Base-by-base conservation (phyloP, 2,329 filamentous ascomycete species). In the Karstenula rhodostoma region DNA sequence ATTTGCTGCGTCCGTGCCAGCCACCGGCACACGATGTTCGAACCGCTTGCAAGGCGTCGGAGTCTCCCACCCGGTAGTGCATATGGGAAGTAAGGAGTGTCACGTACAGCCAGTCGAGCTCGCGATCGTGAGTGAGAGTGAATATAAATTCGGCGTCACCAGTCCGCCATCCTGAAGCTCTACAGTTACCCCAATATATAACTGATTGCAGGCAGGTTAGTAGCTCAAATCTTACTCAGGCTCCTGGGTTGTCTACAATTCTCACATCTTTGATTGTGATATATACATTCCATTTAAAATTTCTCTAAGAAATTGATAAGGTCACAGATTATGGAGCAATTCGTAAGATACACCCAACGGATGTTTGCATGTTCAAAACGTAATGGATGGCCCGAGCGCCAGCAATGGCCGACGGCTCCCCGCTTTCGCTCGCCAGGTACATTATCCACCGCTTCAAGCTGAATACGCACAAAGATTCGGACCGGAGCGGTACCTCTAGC, bases 21-120 rank as follows among this genome's bases (percentile, higher is more conserved):
- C 82, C 0, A 84, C 84, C 0, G 88, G 88, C 9, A 90, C 79
- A 1, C 80, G 80, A 61, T 87, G 88, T 70, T 90, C 86, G 53
- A 82, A 79, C 42, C 63, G 72, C 63, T 81, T 81, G 0, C 78
- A 80, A 0, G 75, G 53, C 0, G 66, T 70, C 0, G 81, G 74
- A 3, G 57, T 56, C 25, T 67, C 15, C 77, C 0, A 33, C 59
- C 56, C 23, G 59, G 63, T 15, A 67, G 44, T 12, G 61, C 37
- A 43, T 67, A 48, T 7, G 87, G 88, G 61, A 86, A 90, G 0
- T 7, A 23, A 44, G 42, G 19, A 19, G 42, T 19, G 5, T 19
- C 91, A 63, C 67, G 84, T 0, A 68, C 67, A 71, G 62, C 68
- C 68, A 71, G 44, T 70, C 67, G 1, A 71, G 56, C 35, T 60